phyloP scores from a whole-genome alignment of 352 stramenopile species.

The Globisporangium alternatum region DNA sequence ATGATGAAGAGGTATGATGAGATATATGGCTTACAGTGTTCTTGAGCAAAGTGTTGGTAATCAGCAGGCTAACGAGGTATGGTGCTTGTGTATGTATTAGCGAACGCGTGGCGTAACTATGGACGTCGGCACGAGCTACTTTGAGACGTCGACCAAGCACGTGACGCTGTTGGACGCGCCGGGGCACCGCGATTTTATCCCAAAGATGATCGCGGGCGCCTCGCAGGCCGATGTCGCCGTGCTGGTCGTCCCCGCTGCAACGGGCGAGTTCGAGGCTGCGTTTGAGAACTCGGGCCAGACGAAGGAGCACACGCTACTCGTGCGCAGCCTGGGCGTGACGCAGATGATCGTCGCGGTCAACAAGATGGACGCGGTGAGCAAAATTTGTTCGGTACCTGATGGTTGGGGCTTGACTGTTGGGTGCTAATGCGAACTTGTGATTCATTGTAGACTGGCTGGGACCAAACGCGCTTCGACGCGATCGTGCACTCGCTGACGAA shows the following conservation, averaged over 20 bases:
- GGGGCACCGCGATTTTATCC: slow-evolving; percentile 97
- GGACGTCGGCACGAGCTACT: slow-evolving; percentile 93
- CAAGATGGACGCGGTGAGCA: slow-evolving; percentile 94
- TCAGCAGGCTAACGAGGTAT: background rate
- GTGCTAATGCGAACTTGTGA: background rate
- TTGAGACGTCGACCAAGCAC: slow-evolving; percentile 88
- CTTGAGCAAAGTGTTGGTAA: background rate
- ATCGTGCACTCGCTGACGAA: slow-evolving; percentile 71
- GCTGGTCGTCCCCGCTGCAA: slow-evolving; percentile 93
- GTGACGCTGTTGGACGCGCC: slow-evolving; percentile 96
- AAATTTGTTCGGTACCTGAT: background rate
- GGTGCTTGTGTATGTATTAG: slow-evolving; percentile 33
- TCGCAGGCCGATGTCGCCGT: slow-evolving; percentile 91
- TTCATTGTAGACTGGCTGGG: slow-evolving; percentile 45
- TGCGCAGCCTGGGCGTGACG: slow-evolving; percentile 91
- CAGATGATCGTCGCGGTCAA: slow-evolving; percentile 97
- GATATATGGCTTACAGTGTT: background rate
- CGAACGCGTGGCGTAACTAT: slow-evolving; percentile 97
- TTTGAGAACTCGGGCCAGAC: slow-evolving; percentile 95
- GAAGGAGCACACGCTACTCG: slow-evolving; percentile 96
- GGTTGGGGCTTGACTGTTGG: background rate
- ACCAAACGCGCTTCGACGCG: slow-evolving; percentile 73
- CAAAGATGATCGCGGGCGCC: slow-evolving; percentile 96
- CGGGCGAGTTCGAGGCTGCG: slow-evolving; percentile 94
- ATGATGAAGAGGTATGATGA: slow-evolving; percentile 60